Base-by-base conservation (phyloP, 768 basidiomycete genomes). In the Boletus tomentosulus region DNA sequence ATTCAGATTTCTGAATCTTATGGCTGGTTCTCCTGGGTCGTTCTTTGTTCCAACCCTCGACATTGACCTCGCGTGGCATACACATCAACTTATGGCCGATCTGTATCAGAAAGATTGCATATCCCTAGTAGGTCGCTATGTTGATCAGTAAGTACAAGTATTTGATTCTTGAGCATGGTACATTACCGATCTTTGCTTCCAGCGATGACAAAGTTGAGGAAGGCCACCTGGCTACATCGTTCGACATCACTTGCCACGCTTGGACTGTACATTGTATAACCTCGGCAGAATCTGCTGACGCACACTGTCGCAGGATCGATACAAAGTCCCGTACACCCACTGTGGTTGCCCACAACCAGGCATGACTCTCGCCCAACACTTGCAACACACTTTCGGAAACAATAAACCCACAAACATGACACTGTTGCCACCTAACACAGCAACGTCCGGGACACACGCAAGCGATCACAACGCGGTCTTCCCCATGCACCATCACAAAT, bases 21-120 rank as follows among this genome's bases (percentile, higher is more conserved):
- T 84, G 65, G 63, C 76, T 6, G 71, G 73, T 13, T 74, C 76
- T 0, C 73, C 76, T 0, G 66, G 62, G 1, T 68, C 72, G 0
- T 77, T 80, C 62, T 74, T 77, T 31, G 80, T 83, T 1, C 81
- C 83, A 5, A 85, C 84, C 0, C 68, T 88, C 10, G 85, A 87
- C 54, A 85, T 88, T 44, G 86, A 87, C 57, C 74, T 89, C 35
- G 81, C 76, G 1, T 87, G 86, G 85, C 86, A 88, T 56, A 84
- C 85, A 0, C 85, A 87, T 56, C 85, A 86, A 58, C 73, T 87
- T 3, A 69, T 73, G 57, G 72, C 73, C 0, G 42, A 47, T 1
- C 63, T 63, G 34, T 87, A 87, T 62, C 63, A 69, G 5, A 50
- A 35, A 0, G 75, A 82, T 49, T 77, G 78, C 46, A 61, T 63